Percentiles rank a stretch among this genome's conserved stretches.
phyloP scores from a whole-genome alignment of 2,329 filamentous ascomycete species.

The Beauveria pseudobassiana region DNA sequence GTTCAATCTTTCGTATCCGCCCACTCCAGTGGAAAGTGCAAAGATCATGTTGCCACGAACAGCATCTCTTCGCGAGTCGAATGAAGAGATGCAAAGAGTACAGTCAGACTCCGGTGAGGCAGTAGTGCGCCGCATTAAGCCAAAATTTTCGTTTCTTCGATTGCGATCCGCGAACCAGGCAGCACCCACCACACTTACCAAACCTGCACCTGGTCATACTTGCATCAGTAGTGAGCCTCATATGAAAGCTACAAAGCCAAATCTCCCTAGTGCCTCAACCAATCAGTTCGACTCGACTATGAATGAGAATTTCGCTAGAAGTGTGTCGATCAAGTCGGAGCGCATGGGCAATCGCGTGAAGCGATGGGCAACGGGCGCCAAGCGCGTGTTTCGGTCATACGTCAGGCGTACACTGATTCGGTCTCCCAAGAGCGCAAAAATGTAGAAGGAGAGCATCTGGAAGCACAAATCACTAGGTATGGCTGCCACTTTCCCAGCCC shows the following conservation, averaged over 20 bases:
- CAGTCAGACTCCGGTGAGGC: neutral
- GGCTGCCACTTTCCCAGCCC: neutral
- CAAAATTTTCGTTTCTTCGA: slow-evolving; percentile 10
- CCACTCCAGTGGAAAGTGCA: slow-evolving; percentile 15
- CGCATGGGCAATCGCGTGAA: slow-evolving; percentile 22
- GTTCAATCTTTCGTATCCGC: slow-evolving; percentile 28
- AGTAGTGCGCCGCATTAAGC: neutral
- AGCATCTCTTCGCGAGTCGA: slow-evolving; percentile 4
- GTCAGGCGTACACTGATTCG: slow-evolving; percentile 26
- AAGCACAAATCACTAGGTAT: neutral
- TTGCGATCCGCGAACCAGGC: neutral
- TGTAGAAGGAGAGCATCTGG: neutral
- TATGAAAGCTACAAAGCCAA: neutral
- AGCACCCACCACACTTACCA: neutral
- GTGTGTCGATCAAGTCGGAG: slow-evolving; percentile 14
- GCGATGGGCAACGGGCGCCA: slow-evolving; percentile 28
- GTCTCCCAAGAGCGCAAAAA: slow-evolving; percentile 15
- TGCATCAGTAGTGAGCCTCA: neutral
- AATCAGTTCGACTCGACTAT: neutral
- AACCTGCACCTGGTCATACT: neutral
- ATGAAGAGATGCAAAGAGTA: neutral
- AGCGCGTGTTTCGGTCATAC: slow-evolving; percentile 24
- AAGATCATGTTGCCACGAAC: slow-evolving; percentile 11
- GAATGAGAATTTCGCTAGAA: slow-evolving; percentile 2
- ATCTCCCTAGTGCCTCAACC: neutral